Evolutionary conservation across 768 basidiomycete genomes (phyloP).

Genomic region (Sarcodon aspratus): DNA sequence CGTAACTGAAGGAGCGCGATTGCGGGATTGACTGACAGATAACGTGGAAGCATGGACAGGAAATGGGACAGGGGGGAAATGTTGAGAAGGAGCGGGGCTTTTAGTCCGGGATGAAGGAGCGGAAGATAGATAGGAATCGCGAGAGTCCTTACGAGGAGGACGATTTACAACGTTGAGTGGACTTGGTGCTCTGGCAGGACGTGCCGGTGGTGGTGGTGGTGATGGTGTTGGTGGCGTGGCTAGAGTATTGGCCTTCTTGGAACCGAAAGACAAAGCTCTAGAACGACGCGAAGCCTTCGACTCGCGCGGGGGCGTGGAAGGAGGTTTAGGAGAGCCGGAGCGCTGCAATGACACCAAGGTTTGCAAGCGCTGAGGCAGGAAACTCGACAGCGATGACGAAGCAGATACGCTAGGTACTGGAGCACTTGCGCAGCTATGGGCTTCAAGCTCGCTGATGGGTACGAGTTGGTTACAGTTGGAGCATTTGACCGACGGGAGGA

Average conservation of each 20-base stretch:
- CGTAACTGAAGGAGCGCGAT: constrained; percentile 14
- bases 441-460: constrained; percentile 59
- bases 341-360: constrained; percentile 21
- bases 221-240: neutral
- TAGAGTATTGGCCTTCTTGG: neutral
- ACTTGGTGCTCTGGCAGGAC: neutral
- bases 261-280: neutral
- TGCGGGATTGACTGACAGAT: neutral
- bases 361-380: constrained; percentile 41
- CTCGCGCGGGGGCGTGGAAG: neutral
- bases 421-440: constrained; percentile 59
- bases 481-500: constrained; percentile 78
- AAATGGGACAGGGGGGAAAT: neutral
- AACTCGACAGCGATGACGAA: constrained; percentile 22
- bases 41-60: neutral
- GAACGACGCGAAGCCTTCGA: neutral
- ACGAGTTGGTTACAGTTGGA: constrained; percentile 66
- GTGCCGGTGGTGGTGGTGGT: neutral
- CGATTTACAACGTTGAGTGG: neutral
- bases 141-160: too few species aligned
- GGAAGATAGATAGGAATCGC: too few species aligned
- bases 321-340: neutral
- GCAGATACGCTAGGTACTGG: constrained; percentile 28
- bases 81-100: neutral
- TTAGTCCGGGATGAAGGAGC: neutral